Percentiles rank a stretch among this genome's conserved stretches.
Conservation (phyloP, 176 grass and related monocot species). For the Rhynchospora pubera region DNA sequence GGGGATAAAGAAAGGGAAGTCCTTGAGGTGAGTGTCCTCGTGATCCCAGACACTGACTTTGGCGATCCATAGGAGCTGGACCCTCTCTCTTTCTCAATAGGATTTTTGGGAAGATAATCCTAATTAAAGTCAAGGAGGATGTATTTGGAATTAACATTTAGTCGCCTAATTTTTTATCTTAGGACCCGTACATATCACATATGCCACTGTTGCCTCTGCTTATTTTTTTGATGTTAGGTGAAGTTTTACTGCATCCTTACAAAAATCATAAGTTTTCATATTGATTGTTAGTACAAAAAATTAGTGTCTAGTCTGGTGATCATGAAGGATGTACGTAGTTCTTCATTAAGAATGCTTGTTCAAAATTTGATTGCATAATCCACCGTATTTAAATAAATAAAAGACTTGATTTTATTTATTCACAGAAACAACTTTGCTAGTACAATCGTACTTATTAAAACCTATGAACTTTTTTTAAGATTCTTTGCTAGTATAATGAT, state of each 20-base stretch:
- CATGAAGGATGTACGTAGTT: too few species aligned
- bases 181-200: neutral
- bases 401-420: too few species aligned
- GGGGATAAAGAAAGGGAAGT: neutral
- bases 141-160: neutral
- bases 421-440: neutral
- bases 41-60: conserved; percentile 50
- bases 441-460: neutral
- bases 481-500: neutral
- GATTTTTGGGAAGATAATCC: conserved; percentile 5
- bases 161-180: conserved; percentile 14
- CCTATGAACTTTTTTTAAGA: neutral
- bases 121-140: conserved; percentile 24
- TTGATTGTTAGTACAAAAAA: neutral
- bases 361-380: too few species aligned
- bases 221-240: neutral
- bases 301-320: too few species aligned
- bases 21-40: conserved; percentile 43
- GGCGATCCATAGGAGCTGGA: conserved; percentile 46
- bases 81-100: neutral
- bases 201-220: conserved; percentile 10
- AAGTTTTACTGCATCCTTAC: neutral
- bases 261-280: neutral
- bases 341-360: too few species aligned
- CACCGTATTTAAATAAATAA: too few species aligned